These are phyloP conservation scores for Penicillium dipodomyicola DNA, from an alignment of 495 filamentous ascomycete genomes.

Conservation along the genomic window DNA sequence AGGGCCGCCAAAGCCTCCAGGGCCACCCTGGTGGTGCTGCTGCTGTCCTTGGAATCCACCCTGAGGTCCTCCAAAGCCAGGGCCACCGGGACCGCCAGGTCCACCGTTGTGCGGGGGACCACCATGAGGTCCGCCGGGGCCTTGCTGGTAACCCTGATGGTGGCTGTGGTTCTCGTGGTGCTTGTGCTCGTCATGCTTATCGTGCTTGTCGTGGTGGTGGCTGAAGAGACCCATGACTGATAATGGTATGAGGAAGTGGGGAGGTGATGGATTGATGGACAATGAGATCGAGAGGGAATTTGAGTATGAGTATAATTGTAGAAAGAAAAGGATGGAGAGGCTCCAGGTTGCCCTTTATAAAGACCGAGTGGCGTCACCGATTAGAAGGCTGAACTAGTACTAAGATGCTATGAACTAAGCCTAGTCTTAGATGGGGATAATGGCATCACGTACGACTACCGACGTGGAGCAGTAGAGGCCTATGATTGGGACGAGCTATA, in stretches of 20 bases:
- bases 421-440: slow-evolving; percentile 4
- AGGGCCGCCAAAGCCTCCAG: too few species aligned
- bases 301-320: too few species aligned
- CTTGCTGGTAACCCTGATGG: background rate
- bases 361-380: slow-evolving; percentile 1
- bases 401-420: background rate
- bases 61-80: too few species aligned
- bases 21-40: too few species aligned
- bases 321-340: background rate
- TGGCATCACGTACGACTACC: slow-evolving; percentile 6
- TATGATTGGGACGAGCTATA: background rate
- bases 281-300: background rate
- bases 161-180: background rate
- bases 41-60: too few species aligned
- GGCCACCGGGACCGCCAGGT: too few species aligned
- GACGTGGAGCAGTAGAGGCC: background rate
- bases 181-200: background rate
- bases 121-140: too few species aligned
- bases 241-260: background rate
- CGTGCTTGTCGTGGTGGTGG: slow-evolving; percentile 1
- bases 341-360: background rate
- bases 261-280: background rate
- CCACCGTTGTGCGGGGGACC: too few species aligned
- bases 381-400: background rate
- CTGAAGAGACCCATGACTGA: slow-evolving; percentile 5